Conservation (phyloP, 2,329 filamentous ascomycete genomes). For the Stagonosporopsis cucurbitacearum region DNA sequence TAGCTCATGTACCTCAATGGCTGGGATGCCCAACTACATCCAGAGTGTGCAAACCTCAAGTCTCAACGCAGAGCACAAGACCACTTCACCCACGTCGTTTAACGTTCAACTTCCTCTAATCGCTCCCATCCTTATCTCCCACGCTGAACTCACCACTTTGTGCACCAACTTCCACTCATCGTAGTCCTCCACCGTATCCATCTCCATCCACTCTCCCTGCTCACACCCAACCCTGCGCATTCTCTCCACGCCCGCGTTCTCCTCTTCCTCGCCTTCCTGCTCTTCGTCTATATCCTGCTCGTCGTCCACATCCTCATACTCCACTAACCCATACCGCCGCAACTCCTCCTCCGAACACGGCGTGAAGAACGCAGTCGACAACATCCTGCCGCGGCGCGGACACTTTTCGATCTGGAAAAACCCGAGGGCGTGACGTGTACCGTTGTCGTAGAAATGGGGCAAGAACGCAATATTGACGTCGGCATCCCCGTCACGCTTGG, state of each 20-base stretch:
- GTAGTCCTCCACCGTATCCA: constrained; percentile 7
- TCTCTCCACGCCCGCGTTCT: not conserved
- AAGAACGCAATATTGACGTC: constrained; percentile 22
- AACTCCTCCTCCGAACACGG: constrained; percentile 18
- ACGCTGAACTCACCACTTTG: not conserved
- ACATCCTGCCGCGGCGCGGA: not conserved
- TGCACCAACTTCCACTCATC: constrained; percentile 5
- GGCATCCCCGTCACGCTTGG: not conserved
- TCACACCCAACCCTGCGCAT: constrained; percentile 10
- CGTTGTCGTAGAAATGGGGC: constrained; percentile 22
- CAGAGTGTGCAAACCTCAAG: no score
- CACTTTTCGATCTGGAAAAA: constrained; percentile 11
- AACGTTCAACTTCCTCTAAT: not conserved
- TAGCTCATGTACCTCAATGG: no score
- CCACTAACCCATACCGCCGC: constrained; percentile 7
- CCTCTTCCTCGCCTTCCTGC: not conserved
- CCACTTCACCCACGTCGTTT: not conserved
- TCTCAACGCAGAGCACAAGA: no score
- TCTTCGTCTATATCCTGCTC: not conserved
- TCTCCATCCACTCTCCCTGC: constrained; percentile 16
- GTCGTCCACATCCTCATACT: not conserved
- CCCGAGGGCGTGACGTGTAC: constrained; percentile 19
- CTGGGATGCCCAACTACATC: no score
- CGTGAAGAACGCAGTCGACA: constrained; percentile 16
- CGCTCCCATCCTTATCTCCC: constrained; percentile 9